These are phyloP conservation scores for Microdochium bolleyi DNA, from an alignment of 2,329 filamentous ascomycete genomes.

Conservation along the genomic window DNA sequence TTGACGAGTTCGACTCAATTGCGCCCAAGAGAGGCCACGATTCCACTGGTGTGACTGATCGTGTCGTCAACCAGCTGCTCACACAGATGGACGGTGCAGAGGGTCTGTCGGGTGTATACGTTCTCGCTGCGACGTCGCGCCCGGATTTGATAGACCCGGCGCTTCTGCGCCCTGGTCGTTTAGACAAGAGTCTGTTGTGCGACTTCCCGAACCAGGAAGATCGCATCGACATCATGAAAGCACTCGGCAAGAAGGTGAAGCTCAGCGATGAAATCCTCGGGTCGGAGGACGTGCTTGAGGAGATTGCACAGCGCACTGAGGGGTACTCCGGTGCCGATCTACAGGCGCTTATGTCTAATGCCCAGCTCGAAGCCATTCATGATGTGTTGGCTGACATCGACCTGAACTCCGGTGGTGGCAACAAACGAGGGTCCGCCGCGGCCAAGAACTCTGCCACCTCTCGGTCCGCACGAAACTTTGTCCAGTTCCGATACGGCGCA, in stretches of 20 bases:
- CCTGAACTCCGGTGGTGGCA: slow-evolving; percentile 11
- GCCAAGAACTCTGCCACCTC: slow-evolving; percentile 18
- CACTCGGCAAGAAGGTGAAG: slow-evolving; percentile 74
- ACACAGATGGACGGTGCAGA: slow-evolving; percentile 99
- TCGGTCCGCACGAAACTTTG: slow-evolving; percentile 46
- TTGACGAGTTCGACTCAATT: slow-evolving; percentile 97
- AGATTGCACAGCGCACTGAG: slow-evolving; percentile 72
- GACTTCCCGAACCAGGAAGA: slow-evolving; percentile 78
- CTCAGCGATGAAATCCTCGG: slow-evolving; percentile 59
- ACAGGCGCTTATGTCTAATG: slow-evolving; percentile 91
- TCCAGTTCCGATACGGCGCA: slow-evolving; percentile 77
- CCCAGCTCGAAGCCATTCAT: slow-evolving; percentile 94
- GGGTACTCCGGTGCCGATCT: slow-evolving; percentile 93
- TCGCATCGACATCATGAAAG: slow-evolving; percentile 78
- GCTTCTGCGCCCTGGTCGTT: slow-evolving; percentile 77
- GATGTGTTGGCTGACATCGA: slow-evolving; percentile 67
- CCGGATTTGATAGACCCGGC: slow-evolving; percentile 96
- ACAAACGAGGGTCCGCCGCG: slow-evolving; percentile 25
- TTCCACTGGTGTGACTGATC: slow-evolving; percentile 94
- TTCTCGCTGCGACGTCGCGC: slow-evolving; percentile 85
- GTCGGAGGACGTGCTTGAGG: slow-evolving; percentile 49
- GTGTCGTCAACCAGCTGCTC: slow-evolving; percentile 94
- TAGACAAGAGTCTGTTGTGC: slow-evolving; percentile 90
- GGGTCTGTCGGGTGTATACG: slow-evolving; percentile 89
- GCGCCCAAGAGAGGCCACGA: slow-evolving; percentile 96